phyloP scores from a whole-genome alignment of 805 yeast species.

The Metschnikowia orientalis region DNA sequence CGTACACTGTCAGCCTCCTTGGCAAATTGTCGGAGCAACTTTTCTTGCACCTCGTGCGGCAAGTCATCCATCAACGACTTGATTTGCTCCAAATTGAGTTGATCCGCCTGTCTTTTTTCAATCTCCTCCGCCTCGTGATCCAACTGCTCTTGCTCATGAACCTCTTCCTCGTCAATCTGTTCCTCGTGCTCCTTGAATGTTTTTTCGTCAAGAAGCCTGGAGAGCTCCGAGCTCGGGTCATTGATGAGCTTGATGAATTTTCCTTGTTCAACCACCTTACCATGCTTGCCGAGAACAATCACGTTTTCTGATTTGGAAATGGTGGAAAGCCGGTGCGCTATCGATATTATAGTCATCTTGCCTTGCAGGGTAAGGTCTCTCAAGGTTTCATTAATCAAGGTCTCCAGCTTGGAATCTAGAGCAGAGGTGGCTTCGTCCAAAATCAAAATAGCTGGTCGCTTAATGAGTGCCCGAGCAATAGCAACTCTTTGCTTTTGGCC shows the following conservation, averaged over 20 bases:
- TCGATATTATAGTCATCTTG: conserved; percentile 40
- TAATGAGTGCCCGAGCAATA: conserved; percentile 68
- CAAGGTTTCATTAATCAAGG: conserved; percentile 39
- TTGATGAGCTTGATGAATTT: conserved; percentile 38
- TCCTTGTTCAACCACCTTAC: conserved; percentile 39
- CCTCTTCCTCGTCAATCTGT: conserved; percentile 22
- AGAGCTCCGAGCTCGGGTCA: conserved; percentile 38
- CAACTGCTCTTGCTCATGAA: conserved; percentile 23
- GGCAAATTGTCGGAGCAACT: conserved; percentile 27
- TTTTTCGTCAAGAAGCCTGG: conserved; percentile 38
- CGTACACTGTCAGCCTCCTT: conserved; percentile 16
- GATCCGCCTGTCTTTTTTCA: conserved; percentile 17
- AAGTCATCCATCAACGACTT: conserved; percentile 34
- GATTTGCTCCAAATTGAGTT: conserved; percentile 22
- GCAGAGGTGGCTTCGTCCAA: conserved; percentile 72
- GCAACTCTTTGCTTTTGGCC: conserved; percentile 78
- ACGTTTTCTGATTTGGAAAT: conserved; percentile 43
- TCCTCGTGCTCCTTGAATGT: conserved; percentile 21
- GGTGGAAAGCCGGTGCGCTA: conserved; percentile 43
- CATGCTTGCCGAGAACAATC: conserved; percentile 39
- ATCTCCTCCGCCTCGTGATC: conserved; percentile 25
- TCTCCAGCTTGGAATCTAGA: conserved; percentile 50
- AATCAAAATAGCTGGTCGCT: conserved; percentile 58
- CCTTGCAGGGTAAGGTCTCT: conserved; percentile 35
- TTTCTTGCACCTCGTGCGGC: conserved; percentile 29